Evolutionary conservation across 805 yeast species (phyloP).

Genomic region (Kurtzmaniella cleridarum): DNA sequence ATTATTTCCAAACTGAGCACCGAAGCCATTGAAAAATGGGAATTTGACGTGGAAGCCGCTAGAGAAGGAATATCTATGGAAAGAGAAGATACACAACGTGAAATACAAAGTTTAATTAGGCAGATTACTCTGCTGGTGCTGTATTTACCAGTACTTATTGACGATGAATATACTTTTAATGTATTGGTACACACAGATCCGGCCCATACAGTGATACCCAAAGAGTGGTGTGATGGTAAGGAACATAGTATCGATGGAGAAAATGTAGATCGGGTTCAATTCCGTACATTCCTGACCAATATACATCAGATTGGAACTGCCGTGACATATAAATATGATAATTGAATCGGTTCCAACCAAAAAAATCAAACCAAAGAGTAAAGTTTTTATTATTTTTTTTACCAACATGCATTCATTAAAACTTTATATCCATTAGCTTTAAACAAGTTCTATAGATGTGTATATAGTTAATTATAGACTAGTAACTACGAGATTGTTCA

Average conservation of each 20-base stretch:
- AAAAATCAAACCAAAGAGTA: too few species aligned
- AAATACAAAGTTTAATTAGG: slow-evolving; percentile 80
- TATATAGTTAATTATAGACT: too few species aligned
- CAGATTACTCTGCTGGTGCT: slow-evolving; percentile 87
- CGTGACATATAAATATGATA: slow-evolving; percentile 51
- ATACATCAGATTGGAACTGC: slow-evolving; percentile 67
- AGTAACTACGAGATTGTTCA: too few species aligned
- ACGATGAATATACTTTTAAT: slow-evolving; percentile 66
- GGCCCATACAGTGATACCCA: slow-evolving; percentile 49
- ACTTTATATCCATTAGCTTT: too few species aligned
- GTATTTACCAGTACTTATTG: slow-evolving; percentile 66
- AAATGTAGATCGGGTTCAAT: slow-evolving; percentile 59
- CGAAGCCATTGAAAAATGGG: slow-evolving; percentile 81
- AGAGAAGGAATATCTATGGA: slow-evolving; percentile 6
- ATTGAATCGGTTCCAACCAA: too few species aligned
- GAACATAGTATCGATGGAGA: slow-evolving; percentile 47
- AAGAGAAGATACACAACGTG: slow-evolving; percentile 53
- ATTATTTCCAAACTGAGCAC: slow-evolving; percentile 64
- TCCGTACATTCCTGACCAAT: slow-evolving; percentile 62
- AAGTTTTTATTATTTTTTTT: too few species aligned
- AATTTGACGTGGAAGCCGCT: slow-evolving; percentile 57
- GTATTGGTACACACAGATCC: slow-evolving; percentile 80
- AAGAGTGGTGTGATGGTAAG: slow-evolving; percentile 78
- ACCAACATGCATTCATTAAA: too few species aligned
- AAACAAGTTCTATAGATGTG: too few species aligned